Percentiles rank a stretch among this genome's conserved stretches.
phyloP scores from a whole-genome alignment of 805 yeast genomes.

The Monosporozyma unispora region DNA sequence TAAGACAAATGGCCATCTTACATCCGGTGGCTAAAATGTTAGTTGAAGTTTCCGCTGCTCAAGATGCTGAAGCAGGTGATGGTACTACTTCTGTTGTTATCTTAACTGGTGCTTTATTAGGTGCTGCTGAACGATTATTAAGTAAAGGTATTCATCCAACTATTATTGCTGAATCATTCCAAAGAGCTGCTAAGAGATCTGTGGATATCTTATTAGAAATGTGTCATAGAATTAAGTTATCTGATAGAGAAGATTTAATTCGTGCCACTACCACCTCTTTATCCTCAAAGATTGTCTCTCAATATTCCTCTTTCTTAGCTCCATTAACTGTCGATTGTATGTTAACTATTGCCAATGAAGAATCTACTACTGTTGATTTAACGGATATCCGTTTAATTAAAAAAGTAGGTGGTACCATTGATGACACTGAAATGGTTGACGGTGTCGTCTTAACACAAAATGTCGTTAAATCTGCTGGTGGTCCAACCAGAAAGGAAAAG shows the following conservation, averaged over 20 bases:
- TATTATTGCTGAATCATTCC: slow-evolving; percentile 86
- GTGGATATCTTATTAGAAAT: slow-evolving; percentile 75
- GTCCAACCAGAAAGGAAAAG: slow-evolving; percentile 89
- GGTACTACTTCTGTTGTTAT: slow-evolving; percentile 98
- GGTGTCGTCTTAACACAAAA: slow-evolving; percentile 92
- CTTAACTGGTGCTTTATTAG: slow-evolving; percentile 84
- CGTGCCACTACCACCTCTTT: slow-evolving; percentile 93
- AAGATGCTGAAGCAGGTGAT: slow-evolving; percentile 99
- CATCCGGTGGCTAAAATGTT: slow-evolving; percentile 98
- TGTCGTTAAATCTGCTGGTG: slow-evolving; percentile 85
- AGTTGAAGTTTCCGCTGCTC: slow-evolving; percentile 96
- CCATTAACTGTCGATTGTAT: slow-evolving; percentile 95
- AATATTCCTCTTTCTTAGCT: slow-evolving; percentile 74
- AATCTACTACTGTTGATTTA: slow-evolving; percentile 65
- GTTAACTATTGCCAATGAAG: slow-evolving; percentile 57
- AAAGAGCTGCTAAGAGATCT: slow-evolving; percentile 75
- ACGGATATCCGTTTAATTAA: slow-evolving; percentile 82
- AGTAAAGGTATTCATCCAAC: slow-evolving; percentile 94
- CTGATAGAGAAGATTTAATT: slow-evolving; percentile 72
- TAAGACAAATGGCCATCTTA: slow-evolving; percentile 94
- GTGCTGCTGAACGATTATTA: slow-evolving; percentile 88
- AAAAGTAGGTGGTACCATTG: slow-evolving; percentile 96
- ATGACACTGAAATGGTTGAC: slow-evolving; percentile 84
- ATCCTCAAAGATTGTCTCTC: slow-evolving; percentile 92
- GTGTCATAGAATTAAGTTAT: slow-evolving; percentile 72